Conservation (phyloP, 805 yeast genomes). For the Wickerhamiella vanderwaltii region DNA sequence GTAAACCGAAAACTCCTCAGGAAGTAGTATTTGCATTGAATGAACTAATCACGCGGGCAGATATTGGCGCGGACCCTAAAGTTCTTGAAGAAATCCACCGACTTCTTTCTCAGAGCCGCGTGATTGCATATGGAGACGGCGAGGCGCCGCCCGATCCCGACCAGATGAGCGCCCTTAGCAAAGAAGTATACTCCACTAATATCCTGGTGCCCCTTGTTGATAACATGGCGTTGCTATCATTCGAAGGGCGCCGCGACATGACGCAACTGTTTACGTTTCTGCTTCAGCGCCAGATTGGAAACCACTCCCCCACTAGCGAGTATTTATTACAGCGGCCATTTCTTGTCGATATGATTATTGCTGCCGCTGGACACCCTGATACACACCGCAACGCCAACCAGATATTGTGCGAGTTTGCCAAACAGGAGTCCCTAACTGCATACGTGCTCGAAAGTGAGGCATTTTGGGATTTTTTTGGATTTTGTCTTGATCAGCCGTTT, state of each 20-base stretch:
- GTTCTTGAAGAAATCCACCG: slow-evolving; percentile 23
- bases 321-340: slow-evolving; percentile 58
- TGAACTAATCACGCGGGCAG: slow-evolving; percentile 60
- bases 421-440: slow-evolving; percentile 56
- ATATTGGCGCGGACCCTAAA: slow-evolving; percentile 29
- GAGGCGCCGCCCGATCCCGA: slow-evolving; percentile 45
- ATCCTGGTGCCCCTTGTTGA: slow-evolving; percentile 48
- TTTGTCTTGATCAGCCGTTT: slow-evolving; percentile 63
- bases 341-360: slow-evolving; percentile 47
- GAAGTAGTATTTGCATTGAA: slow-evolving; percentile 67
- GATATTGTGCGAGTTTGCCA: slow-evolving; percentile 74
- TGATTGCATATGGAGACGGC: slow-evolving; percentile 13
- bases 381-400: slow-evolving; percentile 62
- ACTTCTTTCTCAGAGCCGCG: slow-evolving; percentile 15
- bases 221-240: slow-evolving; percentile 58
- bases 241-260: slow-evolving; percentile 83
- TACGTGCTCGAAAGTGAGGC: slow-evolving; percentile 45
- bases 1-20: slow-evolving; percentile 73
- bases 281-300: slow-evolving; percentile 62
- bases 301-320: slow-evolving; percentile 74
- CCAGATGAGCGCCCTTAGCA: slow-evolving; percentile 61
- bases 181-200: slow-evolving; percentile 65
- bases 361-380: slow-evolving; percentile 64
- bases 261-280: slow-evolving; percentile 59
- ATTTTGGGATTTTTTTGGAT: slow-evolving; percentile 75